These are phyloP conservation scores for Pholiota molesta DNA, from an alignment of 768 basidiomycete species.

Conservation along the genomic window DNA sequence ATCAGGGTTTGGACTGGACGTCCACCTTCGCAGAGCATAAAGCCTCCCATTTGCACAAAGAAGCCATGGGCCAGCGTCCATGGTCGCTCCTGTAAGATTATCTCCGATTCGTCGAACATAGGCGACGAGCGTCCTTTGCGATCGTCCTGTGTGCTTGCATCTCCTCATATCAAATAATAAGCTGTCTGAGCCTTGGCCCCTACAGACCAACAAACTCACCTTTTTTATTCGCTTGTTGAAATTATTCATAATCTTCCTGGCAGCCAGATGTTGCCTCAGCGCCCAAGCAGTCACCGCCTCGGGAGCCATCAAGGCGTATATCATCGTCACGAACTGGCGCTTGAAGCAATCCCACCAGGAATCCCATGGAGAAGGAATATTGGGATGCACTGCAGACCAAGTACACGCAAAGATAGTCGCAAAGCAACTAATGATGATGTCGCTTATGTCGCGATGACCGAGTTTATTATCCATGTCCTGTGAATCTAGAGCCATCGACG, in stretches of 20 bases:
- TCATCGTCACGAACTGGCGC: background rate
- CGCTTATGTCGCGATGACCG: background rate
- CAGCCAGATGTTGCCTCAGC: background rate
- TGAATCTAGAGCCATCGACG: too few relatives aligned
- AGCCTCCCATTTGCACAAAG: constrained; percentile 20
- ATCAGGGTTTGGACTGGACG: background rate
- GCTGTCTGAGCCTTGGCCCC: background rate
- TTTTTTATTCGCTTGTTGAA: background rate
- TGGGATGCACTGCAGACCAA: constrained; percentile 1
- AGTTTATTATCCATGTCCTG: background rate
- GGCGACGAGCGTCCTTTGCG: background rate
- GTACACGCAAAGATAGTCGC: background rate
- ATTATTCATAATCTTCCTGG: background rate
- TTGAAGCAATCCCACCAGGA: constrained; percentile 3
- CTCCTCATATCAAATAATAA: background rate
- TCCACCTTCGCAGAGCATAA: constrained; percentile 25
- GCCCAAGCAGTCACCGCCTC: background rate
- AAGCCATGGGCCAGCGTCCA: constrained; percentile 13
- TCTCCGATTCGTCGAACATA: background rate
- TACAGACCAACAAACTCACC: background rate
- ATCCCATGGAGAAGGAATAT: background rate
- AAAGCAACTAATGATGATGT: background rate
- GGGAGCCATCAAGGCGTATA: constrained; percentile 1
- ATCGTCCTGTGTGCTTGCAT: background rate
- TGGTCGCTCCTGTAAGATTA: background rate